Base-by-base conservation (phyloP, 345 rosid species). In the Eucalyptus albens region DNA sequence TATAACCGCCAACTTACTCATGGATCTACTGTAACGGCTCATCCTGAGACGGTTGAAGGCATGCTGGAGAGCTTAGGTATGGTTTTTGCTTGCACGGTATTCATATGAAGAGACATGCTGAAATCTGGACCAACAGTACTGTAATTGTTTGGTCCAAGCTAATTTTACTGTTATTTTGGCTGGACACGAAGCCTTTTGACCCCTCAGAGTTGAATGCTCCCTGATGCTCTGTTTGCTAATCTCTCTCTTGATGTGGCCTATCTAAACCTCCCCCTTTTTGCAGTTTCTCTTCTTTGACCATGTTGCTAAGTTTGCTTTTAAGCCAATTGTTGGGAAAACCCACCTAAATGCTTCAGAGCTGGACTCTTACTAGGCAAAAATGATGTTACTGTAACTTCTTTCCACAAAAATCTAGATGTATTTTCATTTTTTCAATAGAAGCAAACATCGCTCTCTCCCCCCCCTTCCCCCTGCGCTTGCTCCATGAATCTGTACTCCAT, bases 1-100 rank as follows among this genome's bases (percentile, higher is more conserved):
- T 96, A 93, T 91, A 93, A 91, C 87, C 96, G 94, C 89, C 99
- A 96, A 90, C 81, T 94, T 86, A 88, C 93, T 88, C 98, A 94
- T 85, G 99, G 94, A 87, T 88, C 96, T 86, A 72, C 96, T 55
- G 88, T 93, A 87, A 86, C 90, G 89, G 93, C 94, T 89, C 94
- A 91, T 91, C 96, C 96, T 9, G 96, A 94, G 94, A 96, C 96
- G 47, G 94, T 97, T 89, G 96, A 94, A 56, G 98, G 97, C 92
- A 97, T 97, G 99, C 93, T 97, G 91, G 95, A 93, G 92, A 96
- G 97, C 92, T 91, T 97, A 92, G 99, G 99, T 97, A 93, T 93
- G 92, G 15, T 65, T 87, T 59, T 87, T 55, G 49, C 88, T 42
- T 53, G 65, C 65, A 31, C 14, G n/a, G n/a, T 60, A 11, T 55